Evolutionary conservation across 2,329 filamentous ascomycete species (phyloP), one percentile per base, ranked within the genome.

Genomic region (Cladosporium colombiae): DNA sequence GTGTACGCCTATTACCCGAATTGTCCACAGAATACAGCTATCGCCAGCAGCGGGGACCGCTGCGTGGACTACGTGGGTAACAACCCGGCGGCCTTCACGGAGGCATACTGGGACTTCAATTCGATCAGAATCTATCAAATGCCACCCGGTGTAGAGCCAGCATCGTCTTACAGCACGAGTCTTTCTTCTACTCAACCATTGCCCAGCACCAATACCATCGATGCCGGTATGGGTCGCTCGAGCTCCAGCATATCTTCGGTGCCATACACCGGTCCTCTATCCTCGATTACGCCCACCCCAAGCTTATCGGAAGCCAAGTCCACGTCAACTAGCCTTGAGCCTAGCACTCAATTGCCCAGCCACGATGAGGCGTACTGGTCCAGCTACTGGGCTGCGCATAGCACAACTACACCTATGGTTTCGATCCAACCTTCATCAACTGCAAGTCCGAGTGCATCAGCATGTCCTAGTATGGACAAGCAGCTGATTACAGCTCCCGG

Each of bases 101-200:
- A 76, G 13, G 75, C 78, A 0, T 81, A 78, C 69, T 81, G 77
- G 77, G 74, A 75, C 23, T 77, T 81, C 68, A 77, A 78, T 52
- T 78, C 74, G n/a, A 69, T 81, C 62, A 73, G 70, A 49, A 76
- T 81, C 1, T 81, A 79, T 65, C 75, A 81, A 66, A 74, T 75
- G 68, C 70, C 73, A 3, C 31, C 58, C 11, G 64, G 57, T 37
- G 67, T 68, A 11, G 50, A 68, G 35, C 68, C 70, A 16, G 70
- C 63, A 31, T 70, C 72, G 11, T 66, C 69, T 8, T 75, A 74
- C 68, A 70, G 68, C 31, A 74, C 73, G 1, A 74, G 70, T 57
- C 65, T 70, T 29, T 68, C 70, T 11, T 68, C 74, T 3, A 68
- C 71, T 31, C 61, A 68, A 4, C 52, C 52, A 67, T 69, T n/a